Conservation (phyloP, 2,329 filamentous ascomycete species). For the Dothideomycetes sp. region DNA sequence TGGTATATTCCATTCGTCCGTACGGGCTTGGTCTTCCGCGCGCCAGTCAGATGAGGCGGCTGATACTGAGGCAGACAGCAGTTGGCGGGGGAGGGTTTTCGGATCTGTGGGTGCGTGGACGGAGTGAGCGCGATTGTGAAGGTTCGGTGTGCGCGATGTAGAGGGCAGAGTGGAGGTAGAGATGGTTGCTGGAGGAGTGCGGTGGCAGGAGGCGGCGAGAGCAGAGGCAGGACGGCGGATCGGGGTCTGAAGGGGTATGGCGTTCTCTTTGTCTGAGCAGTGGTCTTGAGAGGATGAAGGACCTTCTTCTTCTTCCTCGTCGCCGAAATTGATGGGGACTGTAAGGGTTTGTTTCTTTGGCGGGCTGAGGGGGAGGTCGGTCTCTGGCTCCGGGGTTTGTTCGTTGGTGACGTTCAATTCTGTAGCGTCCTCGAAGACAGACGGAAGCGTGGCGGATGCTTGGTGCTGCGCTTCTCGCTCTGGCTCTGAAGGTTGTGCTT, state of each 20-base stretch:
- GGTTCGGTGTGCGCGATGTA: slow-evolving; percentile 16
- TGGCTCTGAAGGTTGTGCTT: too few species aligned
- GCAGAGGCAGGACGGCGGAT: slow-evolving; percentile 16
- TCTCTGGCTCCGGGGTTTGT: slow-evolving; percentile 4
- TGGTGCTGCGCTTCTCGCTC: background rate
- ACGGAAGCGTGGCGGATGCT: background rate
- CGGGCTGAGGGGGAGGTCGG: slow-evolving; percentile 2
- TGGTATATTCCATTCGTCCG: background rate
- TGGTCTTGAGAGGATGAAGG: background rate
- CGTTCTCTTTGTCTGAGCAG: slow-evolving; percentile 10
- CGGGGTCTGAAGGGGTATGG: slow-evolving; percentile 15
- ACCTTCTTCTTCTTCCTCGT: slow-evolving; percentile 9
- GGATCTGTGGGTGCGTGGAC: too few species aligned
- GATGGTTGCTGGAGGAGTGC: slow-evolving; percentile 11
- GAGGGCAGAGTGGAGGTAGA: slow-evolving; percentile 24
- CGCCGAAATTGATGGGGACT: slow-evolving; percentile 12
- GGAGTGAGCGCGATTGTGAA: background rate
- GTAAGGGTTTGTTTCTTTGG: slow-evolving; percentile 4
- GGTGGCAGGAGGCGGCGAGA: slow-evolving; percentile 18
- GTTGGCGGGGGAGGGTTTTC: too few species aligned
- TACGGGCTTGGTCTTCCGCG: too few species aligned
- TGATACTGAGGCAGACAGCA: too few species aligned
- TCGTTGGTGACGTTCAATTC: background rate
- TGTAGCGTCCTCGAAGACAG: background rate
- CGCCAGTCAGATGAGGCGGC: too few species aligned